These are phyloP conservation scores for Cyclocybe cylindracea DNA, from an alignment of 768 basidiomycete genomes.

Conservation along the genomic window DNA sequence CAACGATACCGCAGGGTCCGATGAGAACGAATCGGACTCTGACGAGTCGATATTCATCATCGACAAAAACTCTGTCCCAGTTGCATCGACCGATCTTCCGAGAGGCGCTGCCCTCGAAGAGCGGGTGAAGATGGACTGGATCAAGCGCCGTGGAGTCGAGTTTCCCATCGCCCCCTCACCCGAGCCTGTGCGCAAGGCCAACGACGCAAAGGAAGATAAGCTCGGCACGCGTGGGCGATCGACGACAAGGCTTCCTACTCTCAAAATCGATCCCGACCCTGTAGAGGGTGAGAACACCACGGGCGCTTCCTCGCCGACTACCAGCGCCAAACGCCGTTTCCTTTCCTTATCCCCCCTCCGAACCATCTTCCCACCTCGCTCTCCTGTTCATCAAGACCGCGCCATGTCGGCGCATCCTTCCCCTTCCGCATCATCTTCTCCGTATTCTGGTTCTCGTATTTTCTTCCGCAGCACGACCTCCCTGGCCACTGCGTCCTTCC, in stretches of 20 bases:
- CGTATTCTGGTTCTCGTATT: constrained; percentile 29
- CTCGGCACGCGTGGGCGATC: constrained; percentile 10
- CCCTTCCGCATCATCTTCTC: constrained; percentile 39
- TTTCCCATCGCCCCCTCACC: constrained; percentile 27
- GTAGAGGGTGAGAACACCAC: neutral
- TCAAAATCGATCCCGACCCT: constrained; percentile 15
- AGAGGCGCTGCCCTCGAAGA: constrained; percentile 42
- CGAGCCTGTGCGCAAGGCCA: constrained; percentile 2
- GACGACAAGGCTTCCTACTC: constrained; percentile 3
- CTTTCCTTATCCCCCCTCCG: constrained; percentile 47
- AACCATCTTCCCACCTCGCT: constrained; percentile 44
- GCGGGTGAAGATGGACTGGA: constrained; percentile 36
- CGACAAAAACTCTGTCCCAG: constrained; percentile 43
- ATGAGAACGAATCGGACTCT: constrained; percentile 38
- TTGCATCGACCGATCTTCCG: constrained; percentile 38
- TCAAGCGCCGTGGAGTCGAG: constrained; percentile 30
- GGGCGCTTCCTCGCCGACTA: constrained; percentile 11
- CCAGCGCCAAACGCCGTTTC: constrained; percentile 37
- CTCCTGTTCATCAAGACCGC: constrained; percentile 32
- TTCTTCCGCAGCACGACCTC: constrained; percentile 44
- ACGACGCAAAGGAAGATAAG: constrained; percentile 6
- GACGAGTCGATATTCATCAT: constrained; percentile 57
- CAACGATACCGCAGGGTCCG: constrained; percentile 10
- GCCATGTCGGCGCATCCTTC: constrained; percentile 44
- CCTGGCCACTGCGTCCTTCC: constrained; percentile 41